Percentiles rank a stretch among this genome's conserved stretches.
Conservation (phyloP, 768 basidiomycete species). For the Serendipita indica region DNA sequence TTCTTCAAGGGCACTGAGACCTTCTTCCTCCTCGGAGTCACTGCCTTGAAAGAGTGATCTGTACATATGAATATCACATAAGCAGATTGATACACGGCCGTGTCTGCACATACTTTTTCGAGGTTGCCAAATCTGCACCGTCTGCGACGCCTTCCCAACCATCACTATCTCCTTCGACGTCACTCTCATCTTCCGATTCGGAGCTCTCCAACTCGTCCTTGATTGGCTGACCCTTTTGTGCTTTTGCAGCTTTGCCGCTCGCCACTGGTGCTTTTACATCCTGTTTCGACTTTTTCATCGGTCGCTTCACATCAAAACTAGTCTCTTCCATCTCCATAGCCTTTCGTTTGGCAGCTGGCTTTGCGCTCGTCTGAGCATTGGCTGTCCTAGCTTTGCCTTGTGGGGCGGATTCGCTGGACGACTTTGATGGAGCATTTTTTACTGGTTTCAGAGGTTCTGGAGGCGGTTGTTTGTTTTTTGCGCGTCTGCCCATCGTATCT, state of each 20-base stretch:
- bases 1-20: constrained; percentile 36
- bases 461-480: constrained; percentile 69
- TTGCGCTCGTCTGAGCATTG: constrained; percentile 8
- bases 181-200: constrained; percentile 21
- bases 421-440: constrained; percentile 19
- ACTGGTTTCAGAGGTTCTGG: constrained; percentile 41
- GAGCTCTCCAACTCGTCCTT: constrained; percentile 15
- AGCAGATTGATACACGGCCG: neutral
- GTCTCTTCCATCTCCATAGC: constrained; percentile 19
- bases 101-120: constrained; percentile 24
- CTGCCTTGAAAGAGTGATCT: constrained; percentile 36
- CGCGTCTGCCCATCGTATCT: constrained; percentile 57
- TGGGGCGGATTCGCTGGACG: constrained; percentile 19
- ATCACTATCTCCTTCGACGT: constrained; percentile 20
- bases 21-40: constrained; percentile 28
- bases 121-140: constrained; percentile 29
- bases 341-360: constrained; percentile 13
- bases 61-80: constrained; percentile 3
- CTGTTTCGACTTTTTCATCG: constrained; percentile 26
- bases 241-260: constrained; percentile 14
- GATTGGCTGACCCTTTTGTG: constrained; percentile 14
- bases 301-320: constrained; percentile 16
- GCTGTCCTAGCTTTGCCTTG: neutral
- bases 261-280: constrained; percentile 15
- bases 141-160: constrained; percentile 54